phyloP scores from a whole-genome alignment of 306 rosid genomes.

The Cicer yamashitae region DNA sequence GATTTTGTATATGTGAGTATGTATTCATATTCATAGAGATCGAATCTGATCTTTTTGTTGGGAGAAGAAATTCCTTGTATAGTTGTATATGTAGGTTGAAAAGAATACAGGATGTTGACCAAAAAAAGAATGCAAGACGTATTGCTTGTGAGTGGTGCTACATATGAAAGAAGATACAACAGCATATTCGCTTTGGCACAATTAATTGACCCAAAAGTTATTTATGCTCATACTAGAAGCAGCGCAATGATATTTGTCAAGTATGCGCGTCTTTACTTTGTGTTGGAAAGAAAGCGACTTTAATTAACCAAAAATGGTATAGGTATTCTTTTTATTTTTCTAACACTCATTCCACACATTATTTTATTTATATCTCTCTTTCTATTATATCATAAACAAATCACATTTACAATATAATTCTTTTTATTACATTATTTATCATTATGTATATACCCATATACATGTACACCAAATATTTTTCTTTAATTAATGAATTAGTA shows the following conservation, averaged over 20 bases:
- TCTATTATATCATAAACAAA: too few species aligned
- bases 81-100: not conserved
- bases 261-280: not conserved
- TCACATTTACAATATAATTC: too few species aligned
- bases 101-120: too few species aligned
- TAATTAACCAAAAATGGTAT: too few species aligned
- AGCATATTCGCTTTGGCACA: conserved; percentile 36
- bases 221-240: conserved; percentile 47
- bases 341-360: too few species aligned
- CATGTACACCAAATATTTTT: too few species aligned
- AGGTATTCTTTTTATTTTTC: too few species aligned
- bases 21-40: not conserved
- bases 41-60: not conserved
- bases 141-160: not conserved
- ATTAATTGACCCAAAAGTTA: conserved; percentile 34
- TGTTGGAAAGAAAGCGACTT: not conserved
- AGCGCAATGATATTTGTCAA: conserved; percentile 5
- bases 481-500: too few species aligned
- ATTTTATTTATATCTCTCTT: too few species aligned
- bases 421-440: too few species aligned
- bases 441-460: too few species aligned
- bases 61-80: not conserved
- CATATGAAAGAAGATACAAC: conserved; percentile 29
- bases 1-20: too few species aligned
- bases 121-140: not conserved